phyloP scores from a whole-genome alignment of 129 eudicot species.

The Artemisia argyi region DNA sequence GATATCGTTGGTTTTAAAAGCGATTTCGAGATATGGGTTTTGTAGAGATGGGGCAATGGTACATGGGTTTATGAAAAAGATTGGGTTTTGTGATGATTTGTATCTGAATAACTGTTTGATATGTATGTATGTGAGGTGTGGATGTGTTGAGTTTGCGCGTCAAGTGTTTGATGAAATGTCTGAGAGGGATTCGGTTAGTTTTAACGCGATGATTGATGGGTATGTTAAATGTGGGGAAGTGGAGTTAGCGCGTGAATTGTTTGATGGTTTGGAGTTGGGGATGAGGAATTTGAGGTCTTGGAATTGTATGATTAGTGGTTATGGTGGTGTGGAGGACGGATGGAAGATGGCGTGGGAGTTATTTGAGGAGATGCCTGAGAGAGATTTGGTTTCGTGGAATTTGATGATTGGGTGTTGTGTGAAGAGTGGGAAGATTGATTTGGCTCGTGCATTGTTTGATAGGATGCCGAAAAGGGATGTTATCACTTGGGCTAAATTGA shows the following conservation, averaged over 20 bases:
- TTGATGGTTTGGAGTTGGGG: constrained; percentile 51
- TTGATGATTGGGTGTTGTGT: constrained; percentile 61
- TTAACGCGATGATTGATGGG: constrained; percentile 74
- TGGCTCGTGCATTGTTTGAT: constrained; percentile 52
- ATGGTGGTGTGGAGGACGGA: constrained; percentile 41
- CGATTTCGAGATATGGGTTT: constrained; percentile 48
- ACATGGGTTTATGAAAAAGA: constrained; percentile 62
- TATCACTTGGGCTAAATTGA: constrained; percentile 66
- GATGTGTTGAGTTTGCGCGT: constrained; percentile 50
- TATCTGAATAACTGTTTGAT: constrained; percentile 66
- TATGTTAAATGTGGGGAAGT: constrained; percentile 61
- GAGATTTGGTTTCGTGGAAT: constrained; percentile 77
- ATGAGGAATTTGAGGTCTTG: constrained; percentile 71
- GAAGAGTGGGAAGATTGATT: constrained; percentile 47
- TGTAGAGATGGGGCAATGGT: constrained; percentile 58
- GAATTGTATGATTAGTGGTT: constrained; percentile 72
- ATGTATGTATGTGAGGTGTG: constrained; percentile 52
- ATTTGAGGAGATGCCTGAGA: constrained; percentile 68
- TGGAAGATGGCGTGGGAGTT: constrained; percentile 50
- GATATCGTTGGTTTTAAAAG: constrained; percentile 62
- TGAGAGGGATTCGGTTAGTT: constrained; percentile 55
- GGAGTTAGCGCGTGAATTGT: constrained; percentile 45
- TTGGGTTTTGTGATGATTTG: constrained; percentile 45
- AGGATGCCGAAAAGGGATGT: constrained; percentile 62
- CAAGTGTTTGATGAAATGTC: constrained; percentile 65